Percentiles rank a stretch among this genome's conserved stretches.
phyloP scores from a whole-genome alignment of 1,284 basidiomycete genomes.

The Coniophora puteana region DNA sequence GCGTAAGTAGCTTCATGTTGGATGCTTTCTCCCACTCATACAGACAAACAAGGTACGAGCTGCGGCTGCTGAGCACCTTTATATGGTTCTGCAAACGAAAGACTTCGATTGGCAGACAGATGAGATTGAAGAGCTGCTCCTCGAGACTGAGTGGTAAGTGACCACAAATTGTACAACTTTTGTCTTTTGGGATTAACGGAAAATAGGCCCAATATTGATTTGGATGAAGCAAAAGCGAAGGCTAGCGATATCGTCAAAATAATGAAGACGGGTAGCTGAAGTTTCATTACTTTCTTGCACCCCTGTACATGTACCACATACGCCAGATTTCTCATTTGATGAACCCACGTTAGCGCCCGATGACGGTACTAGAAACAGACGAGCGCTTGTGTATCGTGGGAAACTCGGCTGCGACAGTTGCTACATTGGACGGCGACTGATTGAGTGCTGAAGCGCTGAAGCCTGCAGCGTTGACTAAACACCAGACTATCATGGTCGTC shows the following conservation, averaged over 20 bases:
- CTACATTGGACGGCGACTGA: constrained; percentile 4
- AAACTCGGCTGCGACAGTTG: constrained; percentile 1
- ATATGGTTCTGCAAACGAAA: constrained; percentile 65
- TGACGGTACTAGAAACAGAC: too few species aligned
- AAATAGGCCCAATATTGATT: constrained; percentile 40
- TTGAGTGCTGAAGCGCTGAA: constrained; percentile 1
- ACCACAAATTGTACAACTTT: constrained; percentile 3
- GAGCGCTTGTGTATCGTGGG: constrained; percentile 10
- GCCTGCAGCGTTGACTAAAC: too few species aligned
- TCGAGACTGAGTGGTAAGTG: constrained; percentile 81
- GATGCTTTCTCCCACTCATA: constrained; percentile 1
- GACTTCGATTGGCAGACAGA: constrained; percentile 64
- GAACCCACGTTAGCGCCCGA: constrained; percentile 23
- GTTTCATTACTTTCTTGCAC: not conserved
- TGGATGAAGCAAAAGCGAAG: constrained; percentile 28
- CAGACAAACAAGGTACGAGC: constrained; percentile 58
- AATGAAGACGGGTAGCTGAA: constrained; percentile 10
- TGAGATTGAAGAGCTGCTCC: constrained; percentile 63
- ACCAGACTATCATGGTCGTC: constrained; percentile 37
- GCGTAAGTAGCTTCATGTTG: constrained; percentile 41
- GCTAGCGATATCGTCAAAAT: constrained; percentile 23
- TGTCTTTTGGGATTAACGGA: not conserved
- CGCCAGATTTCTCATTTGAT: constrained; percentile 6
- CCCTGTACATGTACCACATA: not conserved
- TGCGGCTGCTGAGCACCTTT: constrained; percentile 79